A percentile compares a stretch with the other conserved stretches of the same genome.
Conservation (phyloP, 1,284 basidiomycete genomes). For the Cystobasidium slooffiae region DNA sequence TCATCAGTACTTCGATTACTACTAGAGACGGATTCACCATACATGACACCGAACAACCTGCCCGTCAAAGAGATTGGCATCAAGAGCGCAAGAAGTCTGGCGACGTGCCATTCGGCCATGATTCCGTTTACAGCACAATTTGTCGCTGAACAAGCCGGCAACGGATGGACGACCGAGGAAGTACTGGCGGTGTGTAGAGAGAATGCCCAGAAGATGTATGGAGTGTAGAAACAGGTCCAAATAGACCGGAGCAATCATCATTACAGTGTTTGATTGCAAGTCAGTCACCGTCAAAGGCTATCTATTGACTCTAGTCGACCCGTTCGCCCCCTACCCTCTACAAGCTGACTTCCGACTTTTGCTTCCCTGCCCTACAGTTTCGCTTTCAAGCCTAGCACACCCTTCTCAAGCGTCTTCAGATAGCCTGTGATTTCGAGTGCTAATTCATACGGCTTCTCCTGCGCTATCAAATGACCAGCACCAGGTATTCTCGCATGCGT, state of each 20-base stretch:
- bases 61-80: constrained; percentile 64
- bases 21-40: constrained; percentile 80
- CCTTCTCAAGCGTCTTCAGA: constrained; percentile 54
- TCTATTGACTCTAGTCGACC: no score
- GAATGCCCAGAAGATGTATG: constrained; percentile 69
- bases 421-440: constrained; percentile 56
- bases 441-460: constrained; percentile 58
- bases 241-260: no score
- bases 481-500: constrained; percentile 45
- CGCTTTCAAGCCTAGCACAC: constrained; percentile 21
- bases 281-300: no score
- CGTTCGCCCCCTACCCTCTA: no score
- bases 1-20: constrained; percentile 64
- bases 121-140: constrained; percentile 80
- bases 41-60: constrained; percentile 76
- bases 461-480: constrained; percentile 58
- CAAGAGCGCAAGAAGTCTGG: constrained; percentile 60
- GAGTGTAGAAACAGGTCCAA: constrained; percentile 58
- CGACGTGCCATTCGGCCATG: constrained; percentile 75
- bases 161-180: constrained; percentile 63
- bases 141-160: constrained; percentile 60
- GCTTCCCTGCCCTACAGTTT: constrained; percentile 45
- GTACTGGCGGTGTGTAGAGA: constrained; percentile 69
- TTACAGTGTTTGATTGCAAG: no score
- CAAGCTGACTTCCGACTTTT: neutral